Evolutionary conservation across 345 rosid genomes (phyloP).

Genomic region (Jatropha curcas): DNA sequence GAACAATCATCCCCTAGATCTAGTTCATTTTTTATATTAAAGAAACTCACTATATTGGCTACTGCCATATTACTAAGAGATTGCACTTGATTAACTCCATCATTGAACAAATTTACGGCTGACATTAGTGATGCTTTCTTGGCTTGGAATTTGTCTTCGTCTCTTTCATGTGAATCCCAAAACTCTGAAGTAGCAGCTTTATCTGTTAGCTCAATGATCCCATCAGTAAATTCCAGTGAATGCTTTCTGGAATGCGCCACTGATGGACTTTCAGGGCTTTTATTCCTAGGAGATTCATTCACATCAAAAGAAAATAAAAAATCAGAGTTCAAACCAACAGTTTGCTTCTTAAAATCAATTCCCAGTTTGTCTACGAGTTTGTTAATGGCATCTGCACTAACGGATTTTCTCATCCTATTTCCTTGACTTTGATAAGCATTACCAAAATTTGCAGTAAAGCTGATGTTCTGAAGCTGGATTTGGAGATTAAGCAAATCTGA

Average conservation of each 20-base stretch:
- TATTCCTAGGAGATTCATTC: constrained; percentile 25
- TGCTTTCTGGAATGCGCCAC: constrained; percentile 19
- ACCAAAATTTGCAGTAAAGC: constrained; percentile 13
- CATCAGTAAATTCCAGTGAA: constrained; percentile 20
- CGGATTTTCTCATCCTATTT: constrained; percentile 18
- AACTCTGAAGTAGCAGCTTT: constrained; percentile 13
- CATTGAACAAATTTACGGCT: constrained; percentile 32
- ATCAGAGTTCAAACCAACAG: constrained; percentile 13
- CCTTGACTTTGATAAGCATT: constrained; percentile 9
- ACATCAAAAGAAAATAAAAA: constrained; percentile 18
- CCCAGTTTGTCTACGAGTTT: not conserved
- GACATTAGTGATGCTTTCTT: constrained; percentile 32
- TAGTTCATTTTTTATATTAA: constrained; percentile 34
- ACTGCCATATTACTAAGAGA: constrained; percentile 41
- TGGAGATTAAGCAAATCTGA: constrained; percentile 51
- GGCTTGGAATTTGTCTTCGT: constrained; percentile 16
- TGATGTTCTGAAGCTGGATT: constrained; percentile 34
- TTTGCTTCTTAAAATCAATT: constrained; percentile 3
- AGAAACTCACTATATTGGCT: constrained; percentile 31
- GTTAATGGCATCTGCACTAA: not conserved
- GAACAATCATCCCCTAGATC: constrained; percentile 22
- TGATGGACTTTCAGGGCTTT: constrained; percentile 12
- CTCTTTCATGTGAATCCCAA: constrained; percentile 6
- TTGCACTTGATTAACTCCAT: constrained; percentile 45
- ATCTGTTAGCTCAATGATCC: constrained; percentile 20